phyloP scores from a whole-genome alignment of 1,284 basidiomycete species.

The Microbotryum intermedium region DNA sequence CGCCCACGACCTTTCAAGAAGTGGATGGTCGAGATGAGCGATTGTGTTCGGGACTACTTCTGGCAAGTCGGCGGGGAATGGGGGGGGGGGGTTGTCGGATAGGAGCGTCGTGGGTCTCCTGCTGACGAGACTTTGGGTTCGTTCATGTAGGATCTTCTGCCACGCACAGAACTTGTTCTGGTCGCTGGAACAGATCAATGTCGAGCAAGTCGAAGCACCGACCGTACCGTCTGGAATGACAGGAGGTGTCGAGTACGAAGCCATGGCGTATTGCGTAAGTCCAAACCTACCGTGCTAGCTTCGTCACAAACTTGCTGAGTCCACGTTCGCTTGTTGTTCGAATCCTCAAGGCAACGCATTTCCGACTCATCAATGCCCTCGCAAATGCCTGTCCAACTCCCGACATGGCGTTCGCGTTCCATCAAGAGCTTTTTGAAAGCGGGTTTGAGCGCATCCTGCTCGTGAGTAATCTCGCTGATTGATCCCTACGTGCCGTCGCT shows the following conservation, averaged over 20 bases:
- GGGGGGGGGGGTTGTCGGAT: neutral
- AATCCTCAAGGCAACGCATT: slow-evolving; percentile 61
- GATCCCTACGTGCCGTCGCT: neutral
- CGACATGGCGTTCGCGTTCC: slow-evolving; percentile 63
- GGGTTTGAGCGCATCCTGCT: slow-evolving; percentile 71
- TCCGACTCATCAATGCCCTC: slow-evolving; percentile 71
- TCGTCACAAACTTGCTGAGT: neutral
- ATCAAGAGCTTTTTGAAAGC: slow-evolving; percentile 72
- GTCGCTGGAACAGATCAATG: slow-evolving; percentile 70
- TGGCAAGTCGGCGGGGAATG: slow-evolving; percentile 43
- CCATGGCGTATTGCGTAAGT: slow-evolving; percentile 85
- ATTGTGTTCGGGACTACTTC: slow-evolving; percentile 90
- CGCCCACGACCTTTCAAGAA: slow-evolving; percentile 78
- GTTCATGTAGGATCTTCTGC: slow-evolving; percentile 67
- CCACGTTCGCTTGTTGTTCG: neutral
- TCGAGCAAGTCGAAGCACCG: slow-evolving; percentile 74
- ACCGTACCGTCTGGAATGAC: slow-evolving; percentile 96
- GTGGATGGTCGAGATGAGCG: slow-evolving; percentile 78
- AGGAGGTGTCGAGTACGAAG: slow-evolving; percentile 95
- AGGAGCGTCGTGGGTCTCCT: neutral
- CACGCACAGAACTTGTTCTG: slow-evolving; percentile 88
- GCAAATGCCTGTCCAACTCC: slow-evolving; percentile 57
- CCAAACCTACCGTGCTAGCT: neutral
- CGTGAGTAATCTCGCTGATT: slow-evolving; percentile 35
- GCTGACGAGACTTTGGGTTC: neutral